Evolutionary conservation across 495 filamentous ascomycete species (phyloP), one percentile per base, ranked within the genome.

Genomic region (Pseudomonodictys pantanalensis): DNA sequence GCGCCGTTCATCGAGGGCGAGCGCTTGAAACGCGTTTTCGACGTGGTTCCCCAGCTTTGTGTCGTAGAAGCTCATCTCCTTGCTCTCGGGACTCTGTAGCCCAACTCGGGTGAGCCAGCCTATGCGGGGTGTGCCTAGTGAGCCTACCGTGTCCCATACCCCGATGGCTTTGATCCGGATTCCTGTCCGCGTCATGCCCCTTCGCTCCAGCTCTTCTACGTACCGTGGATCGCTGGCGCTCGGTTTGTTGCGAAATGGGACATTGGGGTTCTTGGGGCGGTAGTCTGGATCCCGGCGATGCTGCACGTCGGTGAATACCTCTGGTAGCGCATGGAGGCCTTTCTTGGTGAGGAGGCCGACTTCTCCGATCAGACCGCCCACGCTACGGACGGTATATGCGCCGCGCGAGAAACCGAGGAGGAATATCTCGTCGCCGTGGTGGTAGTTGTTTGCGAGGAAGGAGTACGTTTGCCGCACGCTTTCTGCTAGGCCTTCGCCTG

Each of bases 381-480:
- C 81, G 29, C 78, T 81, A 51, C 87, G 77, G 1, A 84, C 85
- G 0, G 86, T 89, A 63, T 85, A 90, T n/a, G 86, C 86, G 8
- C 87, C 86, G 2, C 87, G 78, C 24, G 85, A 88, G 72, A 89
- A 90, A 8, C 86, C 87, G 23, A 88, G 58, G 23, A 90, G 75
- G 51, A 88, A 76, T 41, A 89, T 87, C 60, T 89, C 84, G 64
- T 89, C 86, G 10, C 83, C 81, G 20, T 81, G 78, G 26, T 78
- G 71, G 60, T 83, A 88, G 72, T 90, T 90, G 41, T 82, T 81
- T 22, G 79, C 79, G 15, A 89, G 68, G 63, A 87, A 89, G 5
- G 79, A 76, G 67, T 90, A 90, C 0, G 79, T 81, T 63, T 85
- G 83, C 22, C 83, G 76, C 43, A 90, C 81, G 62, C 86, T 82